These are phyloP conservation scores for Raphidocelis subcapitata DNA, from an alignment of 139 green algal genomes.

Conservation along the genomic window DNA sequence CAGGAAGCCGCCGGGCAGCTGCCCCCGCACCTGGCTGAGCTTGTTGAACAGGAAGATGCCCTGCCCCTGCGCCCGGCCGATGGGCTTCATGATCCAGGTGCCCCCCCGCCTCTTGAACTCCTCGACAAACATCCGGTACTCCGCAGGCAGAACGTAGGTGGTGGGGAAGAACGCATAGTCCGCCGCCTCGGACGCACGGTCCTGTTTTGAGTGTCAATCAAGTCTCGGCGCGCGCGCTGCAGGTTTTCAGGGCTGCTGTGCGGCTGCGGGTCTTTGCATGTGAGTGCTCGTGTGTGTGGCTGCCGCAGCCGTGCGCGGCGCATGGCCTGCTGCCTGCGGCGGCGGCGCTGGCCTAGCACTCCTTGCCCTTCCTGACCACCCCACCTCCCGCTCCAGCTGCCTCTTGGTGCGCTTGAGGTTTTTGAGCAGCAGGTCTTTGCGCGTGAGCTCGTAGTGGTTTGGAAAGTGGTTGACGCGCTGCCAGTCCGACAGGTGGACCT, in stretches of 20 bases:
- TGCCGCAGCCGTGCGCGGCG: too few species aligned
- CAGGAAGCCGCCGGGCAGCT: too few species aligned
- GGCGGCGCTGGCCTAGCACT: too few species aligned
- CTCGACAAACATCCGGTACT: constrained; percentile 85
- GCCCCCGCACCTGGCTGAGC: constrained; percentile 65
- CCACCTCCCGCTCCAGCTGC: constrained; percentile 62
- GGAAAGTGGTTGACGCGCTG: constrained; percentile 91
- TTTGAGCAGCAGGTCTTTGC: constrained; percentile 87
- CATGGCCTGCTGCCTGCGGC: too few species aligned
- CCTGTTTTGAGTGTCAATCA: constrained; percentile 27
- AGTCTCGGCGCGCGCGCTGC: too few species aligned
- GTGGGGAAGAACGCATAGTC: constrained; percentile 72
- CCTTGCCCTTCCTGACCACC: too few species aligned
- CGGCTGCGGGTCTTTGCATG: not conserved
- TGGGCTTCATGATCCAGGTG: constrained; percentile 91
- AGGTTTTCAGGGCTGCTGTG: not conserved
- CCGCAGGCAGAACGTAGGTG: constrained; percentile 67
- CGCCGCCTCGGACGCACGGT: constrained; percentile 41
- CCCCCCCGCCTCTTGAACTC: constrained; percentile 71
- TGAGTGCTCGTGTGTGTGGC: too few species aligned
- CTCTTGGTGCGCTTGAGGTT: constrained; percentile 74
- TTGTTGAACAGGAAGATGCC: constrained; percentile 92
- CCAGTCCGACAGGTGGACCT: constrained; percentile 62
- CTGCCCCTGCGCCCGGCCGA: constrained; percentile 66
- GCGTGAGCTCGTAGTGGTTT: constrained; percentile 85